phyloP scores from a whole-genome alignment of 495 filamentous ascomycete species.

The Elasticomyces elasticus region DNA sequence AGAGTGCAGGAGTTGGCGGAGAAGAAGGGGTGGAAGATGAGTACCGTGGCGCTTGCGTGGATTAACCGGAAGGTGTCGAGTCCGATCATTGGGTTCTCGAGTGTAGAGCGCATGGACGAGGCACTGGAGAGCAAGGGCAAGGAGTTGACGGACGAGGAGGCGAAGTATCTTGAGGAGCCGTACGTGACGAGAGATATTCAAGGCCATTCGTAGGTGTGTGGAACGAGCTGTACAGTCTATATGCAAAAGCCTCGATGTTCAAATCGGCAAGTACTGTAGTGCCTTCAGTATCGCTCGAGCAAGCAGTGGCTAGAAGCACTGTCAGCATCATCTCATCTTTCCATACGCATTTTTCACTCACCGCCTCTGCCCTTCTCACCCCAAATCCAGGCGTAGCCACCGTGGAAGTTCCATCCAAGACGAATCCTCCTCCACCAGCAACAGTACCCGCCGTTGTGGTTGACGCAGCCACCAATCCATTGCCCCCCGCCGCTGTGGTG shows the following conservation, averaged over 20 bases:
- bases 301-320: slow-evolving; percentile 5
- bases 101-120: slow-evolving; percentile 26
- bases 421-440: neutral
- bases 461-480: slow-evolving; percentile 11
- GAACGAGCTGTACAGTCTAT: neutral
- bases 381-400: slow-evolving; percentile 17
- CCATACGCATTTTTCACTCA: neutral
- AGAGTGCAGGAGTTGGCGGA: slow-evolving; percentile 33
- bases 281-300: slow-evolving; percentile 9
- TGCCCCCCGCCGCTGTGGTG: neutral
- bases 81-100: slow-evolving; percentile 34
- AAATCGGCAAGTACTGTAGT: slow-evolving; percentile 15
- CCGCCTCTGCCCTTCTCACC: slow-evolving; percentile 6
- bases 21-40: slow-evolving; percentile 35
- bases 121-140: slow-evolving; percentile 21
- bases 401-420: slow-evolving; percentile 9
- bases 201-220: slow-evolving; percentile 17
- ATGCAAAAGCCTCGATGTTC: slow-evolving; percentile 20
- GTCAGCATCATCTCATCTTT: neutral
- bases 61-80: slow-evolving; percentile 29
- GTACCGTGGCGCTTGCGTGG: slow-evolving; percentile 28
- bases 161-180: slow-evolving; percentile 29
- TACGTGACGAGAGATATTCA: slow-evolving; percentile 21
- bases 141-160: slow-evolving; percentile 26
- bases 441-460: neutral